Base-by-base conservation (phyloP, 2,329 filamentous ascomycete species). In the Botrytis paeoniae region DNA sequence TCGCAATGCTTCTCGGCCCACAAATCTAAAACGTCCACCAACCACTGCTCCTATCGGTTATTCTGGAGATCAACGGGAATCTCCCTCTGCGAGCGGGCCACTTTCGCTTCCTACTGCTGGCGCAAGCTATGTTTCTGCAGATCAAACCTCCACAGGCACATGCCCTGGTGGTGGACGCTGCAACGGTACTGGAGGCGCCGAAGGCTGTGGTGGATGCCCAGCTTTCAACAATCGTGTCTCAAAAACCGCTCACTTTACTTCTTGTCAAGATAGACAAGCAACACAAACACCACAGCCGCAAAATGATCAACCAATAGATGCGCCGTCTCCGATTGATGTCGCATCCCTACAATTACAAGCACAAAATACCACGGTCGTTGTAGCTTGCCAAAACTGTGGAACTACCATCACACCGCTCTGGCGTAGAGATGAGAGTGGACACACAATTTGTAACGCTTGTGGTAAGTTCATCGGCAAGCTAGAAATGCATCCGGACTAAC, bases 401-500 rank as follows among this genome's bases (percentile, higher is more conserved):
- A 99, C 96, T 20, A 98, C 96, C 0, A 95, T 98, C 72, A 99
- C 96, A 60, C 96, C 96, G 22, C 86, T 99, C 22, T 99, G 96
- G 96, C 89, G 96, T 80, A 89, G 96, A 79, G 96, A 98, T 80
- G 95, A 97, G 82, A 91, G 91, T 78, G 96, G 96, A 2, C 95
- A 98, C 83, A 97, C 95, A 8, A 99, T 99, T 76, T 99, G 96
- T 85, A 99, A 99, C 83, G 96, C 96, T 69, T 99, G 96, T 85
- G 96, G 94, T 97, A 87, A 81, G 91, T 88, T 39, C 51, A 59
- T 54, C 32, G 74, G 29, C n/a, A 48, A 63, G 59, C 39, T 68
- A 22, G 35, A 20, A 57, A 48, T 10, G 45, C 60, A 43, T 62
- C 66, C 54, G 72, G 69, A 71, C 77, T 79, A 60, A 78, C 66